Evolutionary conservation across 2,329 filamentous ascomycete species (phyloP).

Genomic region (Stromatinia cepivora): DNA sequence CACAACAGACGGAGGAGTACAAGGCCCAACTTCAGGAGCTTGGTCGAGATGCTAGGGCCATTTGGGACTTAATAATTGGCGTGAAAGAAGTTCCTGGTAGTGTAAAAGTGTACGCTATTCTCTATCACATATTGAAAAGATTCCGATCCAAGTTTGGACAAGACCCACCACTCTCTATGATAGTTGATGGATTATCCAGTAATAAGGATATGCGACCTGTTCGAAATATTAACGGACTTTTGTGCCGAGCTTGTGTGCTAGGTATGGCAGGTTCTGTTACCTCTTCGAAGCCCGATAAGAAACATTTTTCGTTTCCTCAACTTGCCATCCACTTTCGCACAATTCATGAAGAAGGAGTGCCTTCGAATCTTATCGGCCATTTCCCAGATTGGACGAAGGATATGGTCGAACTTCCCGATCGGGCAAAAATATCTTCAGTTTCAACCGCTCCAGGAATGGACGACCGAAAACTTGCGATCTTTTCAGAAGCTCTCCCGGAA

Average conservation of each 20-base stretch:
- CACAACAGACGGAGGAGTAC: constrained; percentile 47
- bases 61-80: constrained; percentile 62
- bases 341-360: constrained; percentile 38
- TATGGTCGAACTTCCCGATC: constrained; percentile 61
- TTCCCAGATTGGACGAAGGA: constrained; percentile 56
- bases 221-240: constrained; percentile 53
- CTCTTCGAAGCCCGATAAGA: constrained; percentile 39
- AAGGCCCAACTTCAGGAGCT: constrained; percentile 53
- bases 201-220: constrained; percentile 58
- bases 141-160: constrained; percentile 60
- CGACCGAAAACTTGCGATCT: constrained; percentile 53
- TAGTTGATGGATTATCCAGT: constrained; percentile 59
- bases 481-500: constrained; percentile 52
- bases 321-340: constrained; percentile 60
- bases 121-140: constrained; percentile 60
- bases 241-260: constrained; percentile 56
- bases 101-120: constrained; percentile 62
- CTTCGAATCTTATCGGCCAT: constrained; percentile 38
- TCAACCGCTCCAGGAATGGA: constrained; percentile 56
- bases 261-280: constrained; percentile 35
- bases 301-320: constrained; percentile 56
- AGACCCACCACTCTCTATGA: constrained; percentile 57
- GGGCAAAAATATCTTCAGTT: constrained; percentile 50
- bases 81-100: constrained; percentile 62
- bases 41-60: constrained; percentile 54